These are phyloP conservation scores for Staphylotrichum longicolle DNA, from an alignment of 495 filamentous ascomycete species.

Conservation along the genomic window DNA sequence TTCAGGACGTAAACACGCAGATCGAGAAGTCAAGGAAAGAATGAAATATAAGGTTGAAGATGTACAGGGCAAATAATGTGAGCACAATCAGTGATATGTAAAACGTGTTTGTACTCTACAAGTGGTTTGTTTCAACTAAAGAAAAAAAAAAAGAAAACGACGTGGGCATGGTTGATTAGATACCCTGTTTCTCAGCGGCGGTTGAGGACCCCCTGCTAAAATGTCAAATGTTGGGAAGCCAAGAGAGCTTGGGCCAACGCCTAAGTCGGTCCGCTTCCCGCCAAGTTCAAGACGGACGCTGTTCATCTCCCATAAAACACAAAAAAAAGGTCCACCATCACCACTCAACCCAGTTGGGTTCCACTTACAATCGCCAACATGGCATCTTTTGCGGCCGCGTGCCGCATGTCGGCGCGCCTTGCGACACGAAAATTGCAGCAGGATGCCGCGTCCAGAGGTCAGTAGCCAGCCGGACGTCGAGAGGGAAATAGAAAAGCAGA, in stretches of 20 bases:
- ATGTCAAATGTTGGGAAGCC: constrained; percentile 8
- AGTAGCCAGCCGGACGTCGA: constrained; percentile 5
- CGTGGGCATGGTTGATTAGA: neutral
- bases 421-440: constrained; percentile 47
- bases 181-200: neutral
- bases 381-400: constrained; percentile 54
- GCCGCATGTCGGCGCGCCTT: constrained; percentile 48
- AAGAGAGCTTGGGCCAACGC: constrained; percentile 5
- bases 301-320: constrained; percentile 12
- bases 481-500: neutral
- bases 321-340: constrained; percentile 19
- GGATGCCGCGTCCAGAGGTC: constrained; percentile 53
- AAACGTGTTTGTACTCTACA: too few relatives aligned
- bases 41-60: too few relatives aligned
- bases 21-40: too few relatives aligned
- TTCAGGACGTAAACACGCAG: too few relatives aligned
- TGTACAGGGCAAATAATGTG: too few relatives aligned
- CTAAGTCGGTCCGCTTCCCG: constrained; percentile 7
- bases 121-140: too few relatives aligned
- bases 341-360: constrained; percentile 18
- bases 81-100: too few relatives aligned
- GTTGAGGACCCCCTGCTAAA: constrained; percentile 3
- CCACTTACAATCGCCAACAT: constrained; percentile 33
- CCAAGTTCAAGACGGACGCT: constrained; percentile 5
- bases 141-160: too few relatives aligned